Evolutionary conservation across 2,329 filamentous ascomycete genomes (phyloP).

Genomic region (Hypoxylon sp.): DNA sequence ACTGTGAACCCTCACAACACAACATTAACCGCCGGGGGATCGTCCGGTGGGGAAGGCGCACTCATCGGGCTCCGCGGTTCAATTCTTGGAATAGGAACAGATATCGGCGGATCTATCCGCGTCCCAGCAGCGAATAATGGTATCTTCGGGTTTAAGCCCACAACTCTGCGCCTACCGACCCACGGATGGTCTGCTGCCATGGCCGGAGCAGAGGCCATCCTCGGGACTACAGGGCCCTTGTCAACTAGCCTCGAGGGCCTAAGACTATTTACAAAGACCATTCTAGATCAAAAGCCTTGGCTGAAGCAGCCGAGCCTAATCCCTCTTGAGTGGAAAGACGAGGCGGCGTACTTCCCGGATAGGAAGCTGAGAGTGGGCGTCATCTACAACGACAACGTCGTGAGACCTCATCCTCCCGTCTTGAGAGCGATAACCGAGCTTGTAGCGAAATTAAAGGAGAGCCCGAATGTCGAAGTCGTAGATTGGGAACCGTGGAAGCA

Average conservation of each 20-base stretch:
- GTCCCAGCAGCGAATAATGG: constrained; percentile 64
- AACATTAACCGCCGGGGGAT: constrained; percentile 66
- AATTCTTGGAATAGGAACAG: constrained; percentile 67
- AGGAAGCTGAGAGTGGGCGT: constrained; percentile 72
- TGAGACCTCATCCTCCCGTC: constrained; percentile 72
- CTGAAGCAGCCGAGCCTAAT: constrained; percentile 46
- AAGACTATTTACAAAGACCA: constrained; percentile 59
- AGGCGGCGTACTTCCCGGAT: constrained; percentile 28
- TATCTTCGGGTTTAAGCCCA: constrained; percentile 62
- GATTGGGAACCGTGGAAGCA: constrained; percentile 70
- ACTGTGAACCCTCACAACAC: constrained; percentile 70
- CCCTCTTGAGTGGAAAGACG: constrained; percentile 47
- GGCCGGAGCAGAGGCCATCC: constrained; percentile 62
- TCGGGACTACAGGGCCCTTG: constrained; percentile 67
- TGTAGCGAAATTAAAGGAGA: constrained; percentile 63
- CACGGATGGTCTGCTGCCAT: constrained; percentile 57
- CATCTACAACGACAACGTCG: constrained; percentile 71
- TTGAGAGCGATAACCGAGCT: constrained; percentile 69
- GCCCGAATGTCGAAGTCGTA: constrained; percentile 68
- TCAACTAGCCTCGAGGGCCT: constrained; percentile 66
- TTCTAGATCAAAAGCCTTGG: constrained; percentile 52
- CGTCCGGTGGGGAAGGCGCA: constrained; percentile 70
- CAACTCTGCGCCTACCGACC: constrained; percentile 59
- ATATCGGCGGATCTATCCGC: constrained; percentile 67
- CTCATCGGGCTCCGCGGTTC: constrained; percentile 67